Evolutionary conservation across 768 basidiomycete genomes (phyloP).

Genomic region (Macrolepiota dolichaula): DNA sequence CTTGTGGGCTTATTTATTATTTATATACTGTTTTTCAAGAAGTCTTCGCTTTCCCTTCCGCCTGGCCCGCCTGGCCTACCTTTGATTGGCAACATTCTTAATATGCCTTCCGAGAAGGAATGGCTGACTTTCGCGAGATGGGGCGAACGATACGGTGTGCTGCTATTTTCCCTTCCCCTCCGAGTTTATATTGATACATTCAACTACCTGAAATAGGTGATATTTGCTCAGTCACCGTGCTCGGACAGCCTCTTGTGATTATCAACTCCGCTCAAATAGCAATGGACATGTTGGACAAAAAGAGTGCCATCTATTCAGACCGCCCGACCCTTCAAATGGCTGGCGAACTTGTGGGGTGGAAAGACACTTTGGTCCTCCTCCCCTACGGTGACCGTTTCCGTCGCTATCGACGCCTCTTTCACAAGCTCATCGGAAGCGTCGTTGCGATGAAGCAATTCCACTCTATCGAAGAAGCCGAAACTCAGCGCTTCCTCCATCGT

Average conservation of each 20-base stretch:
- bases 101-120: conserved; percentile 46
- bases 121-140: conserved; percentile 53
- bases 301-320: conserved; percentile 64
- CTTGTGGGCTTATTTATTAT: conserved; percentile 32
- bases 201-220: conserved; percentile 37
- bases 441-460: conserved; percentile 39
- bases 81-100: conserved; percentile 50
- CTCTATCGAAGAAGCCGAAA: conserved; percentile 43
- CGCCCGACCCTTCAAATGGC: conserved; percentile 56
- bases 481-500: conserved; percentile 43
- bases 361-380: conserved; percentile 50
- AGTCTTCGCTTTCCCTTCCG: conserved; percentile 29
- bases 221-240: conserved; percentile 55
- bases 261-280: conserved; percentile 50
- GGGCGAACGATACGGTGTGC: conserved; percentile 53
- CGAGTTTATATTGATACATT: background rate
- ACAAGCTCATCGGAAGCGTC: conserved; percentile 45
- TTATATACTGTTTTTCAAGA: conserved; percentile 24
- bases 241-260: conserved; percentile 58
- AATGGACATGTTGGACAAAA: conserved; percentile 62
- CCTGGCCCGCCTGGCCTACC: conserved; percentile 54
- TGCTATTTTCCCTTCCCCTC: conserved; percentile 8
- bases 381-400: conserved; percentile 57
- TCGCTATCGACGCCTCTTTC: conserved; percentile 49
- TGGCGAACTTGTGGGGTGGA: conserved; percentile 56